Evolutionary conservation across 805 yeast genomes (phyloP).

Genomic region (Yarrowia phangngaensis): DNA sequence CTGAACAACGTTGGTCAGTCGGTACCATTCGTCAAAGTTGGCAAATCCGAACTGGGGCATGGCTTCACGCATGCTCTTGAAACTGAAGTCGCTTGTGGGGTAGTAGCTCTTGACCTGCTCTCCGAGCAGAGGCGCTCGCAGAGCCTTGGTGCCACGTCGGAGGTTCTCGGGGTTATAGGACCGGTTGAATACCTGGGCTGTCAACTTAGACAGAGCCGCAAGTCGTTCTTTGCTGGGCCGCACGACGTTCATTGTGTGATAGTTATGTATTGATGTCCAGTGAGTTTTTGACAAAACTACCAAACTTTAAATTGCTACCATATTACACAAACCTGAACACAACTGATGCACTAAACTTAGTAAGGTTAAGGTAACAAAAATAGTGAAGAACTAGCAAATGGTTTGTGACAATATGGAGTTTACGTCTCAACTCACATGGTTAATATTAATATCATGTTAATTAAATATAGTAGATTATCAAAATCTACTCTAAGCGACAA

Average conservation of each 20-base stretch:
- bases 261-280: background rate
- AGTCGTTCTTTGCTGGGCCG: slow-evolving; percentile 31
- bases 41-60: slow-evolving; percentile 24
- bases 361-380: too few relatives aligned
- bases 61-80: slow-evolving; percentile 17
- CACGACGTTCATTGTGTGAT: slow-evolving; percentile 5
- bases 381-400: too few relatives aligned
- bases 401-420: too few relatives aligned
- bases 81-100: slow-evolving; percentile 28
- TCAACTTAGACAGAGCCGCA: slow-evolving; percentile 34
- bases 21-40: slow-evolving; percentile 1
- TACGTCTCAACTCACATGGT: too few relatives aligned
- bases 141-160: slow-evolving; percentile 39
- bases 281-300: background rate
- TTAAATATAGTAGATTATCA: slow-evolving; percentile 10
- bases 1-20: slow-evolving; percentile 12
- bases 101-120: slow-evolving; percentile 38
- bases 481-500: background rate
- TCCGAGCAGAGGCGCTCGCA: slow-evolving; percentile 38
- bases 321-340: too few relatives aligned
- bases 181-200: slow-evolving; percentile 36
- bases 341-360: too few relatives aligned
- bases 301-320: slow-evolving; percentile 1
- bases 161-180: slow-evolving; percentile 38
- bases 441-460: slow-evolving; percentile 17